Evolutionary conservation across 169 alveolate species (phyloP).

Genomic region (Plasmodium malariae): DNA sequence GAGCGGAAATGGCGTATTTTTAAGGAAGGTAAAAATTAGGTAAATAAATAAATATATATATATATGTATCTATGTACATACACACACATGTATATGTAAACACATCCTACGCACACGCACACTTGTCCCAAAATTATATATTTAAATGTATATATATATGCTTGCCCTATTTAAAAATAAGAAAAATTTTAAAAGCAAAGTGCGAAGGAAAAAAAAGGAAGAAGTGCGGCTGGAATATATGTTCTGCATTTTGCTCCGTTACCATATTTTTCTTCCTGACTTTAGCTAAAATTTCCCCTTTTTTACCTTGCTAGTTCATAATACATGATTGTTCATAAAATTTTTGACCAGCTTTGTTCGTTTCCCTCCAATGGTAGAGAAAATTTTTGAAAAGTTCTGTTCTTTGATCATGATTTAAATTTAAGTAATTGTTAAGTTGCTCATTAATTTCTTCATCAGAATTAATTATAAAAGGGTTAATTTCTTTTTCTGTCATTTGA

Average conservation of each 20-base stretch:
- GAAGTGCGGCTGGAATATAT: background rate
- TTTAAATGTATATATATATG: no score
- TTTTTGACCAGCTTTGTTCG: slow-evolving; percentile 73
- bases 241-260: background rate
- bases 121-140: background rate
- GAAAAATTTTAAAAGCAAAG: background rate
- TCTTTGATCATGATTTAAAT: slow-evolving; percentile 66
- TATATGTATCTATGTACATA: background rate
- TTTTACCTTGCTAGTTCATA: background rate
- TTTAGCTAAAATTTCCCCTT: background rate
- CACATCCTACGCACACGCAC: background rate
- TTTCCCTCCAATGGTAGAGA: slow-evolving; percentile 73
- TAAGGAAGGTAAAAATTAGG: no score
- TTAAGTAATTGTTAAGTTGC: slow-evolving; percentile 41
- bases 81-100: background rate
- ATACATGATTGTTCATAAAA: slow-evolving; percentile 40
- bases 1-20: no score
- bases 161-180: background rate
- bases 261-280: background rate
- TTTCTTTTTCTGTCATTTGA: background rate
- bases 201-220: background rate
- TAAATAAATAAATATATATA: no score
- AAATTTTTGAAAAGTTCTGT: slow-evolving; percentile 69
- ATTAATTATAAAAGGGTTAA: slow-evolving; percentile 35
- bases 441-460: slow-evolving; percentile 66